Evolutionary conservation across 306 rosid species (phyloP).

Genomic region (Pterocarpus santalinus): DNA sequence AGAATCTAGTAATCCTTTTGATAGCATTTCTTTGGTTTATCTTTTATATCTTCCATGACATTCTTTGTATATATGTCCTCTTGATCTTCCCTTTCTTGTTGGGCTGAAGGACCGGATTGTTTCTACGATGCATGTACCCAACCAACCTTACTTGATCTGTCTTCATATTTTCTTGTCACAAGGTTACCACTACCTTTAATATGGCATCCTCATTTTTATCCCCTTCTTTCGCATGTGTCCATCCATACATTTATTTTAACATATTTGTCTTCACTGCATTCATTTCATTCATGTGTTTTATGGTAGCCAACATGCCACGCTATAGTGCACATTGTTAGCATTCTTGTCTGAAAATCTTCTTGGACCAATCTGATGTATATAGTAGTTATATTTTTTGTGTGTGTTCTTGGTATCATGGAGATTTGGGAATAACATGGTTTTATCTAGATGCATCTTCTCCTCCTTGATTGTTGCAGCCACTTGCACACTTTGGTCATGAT

Average conservation of each 20-base stretch:
- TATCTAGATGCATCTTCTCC: background rate
- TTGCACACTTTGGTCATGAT: slow-evolving; percentile 16
- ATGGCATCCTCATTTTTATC: background rate
- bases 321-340: slow-evolving; percentile 5
- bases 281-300: background rate
- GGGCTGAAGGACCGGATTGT: slow-evolving; percentile 1
- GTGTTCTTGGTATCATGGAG: slow-evolving; percentile 2
- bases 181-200: background rate
- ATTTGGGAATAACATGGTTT: slow-evolving; percentile 12
- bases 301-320: slow-evolving; percentile 1
- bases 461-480: background rate
- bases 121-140: slow-evolving; percentile 26
- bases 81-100: slow-evolving; percentile 27
- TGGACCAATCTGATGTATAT: slow-evolving; percentile 8
- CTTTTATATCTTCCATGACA: background rate
- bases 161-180: slow-evolving; percentile 9
- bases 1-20: slow-evolving; percentile 4
- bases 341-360: background rate
- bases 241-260: background rate
- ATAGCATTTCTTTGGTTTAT: background rate
- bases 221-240: background rate
- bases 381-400: background rate
- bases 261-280: slow-evolving; percentile 17
- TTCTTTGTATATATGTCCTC: background rate
- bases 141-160: slow-evolving; percentile 6